Evolutionary conservation across 352 stramenopile species (phyloP).

Genomic region (Globisporangium paddicum): DNA sequence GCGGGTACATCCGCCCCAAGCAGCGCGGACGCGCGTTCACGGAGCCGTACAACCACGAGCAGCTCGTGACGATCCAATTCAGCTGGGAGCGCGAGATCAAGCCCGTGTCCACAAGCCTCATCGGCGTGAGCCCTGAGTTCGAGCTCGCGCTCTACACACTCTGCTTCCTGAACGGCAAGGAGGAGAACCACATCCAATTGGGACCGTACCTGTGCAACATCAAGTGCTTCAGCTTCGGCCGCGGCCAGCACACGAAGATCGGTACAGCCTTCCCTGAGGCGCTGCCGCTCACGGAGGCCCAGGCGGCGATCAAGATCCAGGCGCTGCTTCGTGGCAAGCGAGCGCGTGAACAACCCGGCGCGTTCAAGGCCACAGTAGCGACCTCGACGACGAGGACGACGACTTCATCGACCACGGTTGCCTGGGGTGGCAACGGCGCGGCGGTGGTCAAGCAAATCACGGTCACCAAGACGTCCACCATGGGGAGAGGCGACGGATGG

Average conservation of each 20-base stretch:
- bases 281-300: conserved; percentile 58
- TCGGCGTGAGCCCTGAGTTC: conserved; percentile 95
- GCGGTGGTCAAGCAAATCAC: conserved; percentile 6
- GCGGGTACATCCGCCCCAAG: conserved; percentile 90
- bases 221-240: conserved; percentile 87
- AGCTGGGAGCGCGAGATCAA: conserved; percentile 87
- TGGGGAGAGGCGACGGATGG: conserved; percentile 12
- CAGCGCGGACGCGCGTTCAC: conserved; percentile 63
- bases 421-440: conserved; percentile 12
- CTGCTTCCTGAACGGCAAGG: conserved; percentile 90
- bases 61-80: conserved; percentile 95
- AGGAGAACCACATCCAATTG: conserved; percentile 84
- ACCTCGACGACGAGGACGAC: conserved; percentile 6
- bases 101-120: conserved; percentile 90
- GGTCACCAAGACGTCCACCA: conserved; percentile 9
- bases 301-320: conserved; percentile 78
- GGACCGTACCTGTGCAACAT: conserved; percentile 86
- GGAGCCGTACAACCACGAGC: conserved; percentile 83
- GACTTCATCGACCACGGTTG: conserved; percentile 3
- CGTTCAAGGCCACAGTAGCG: not conserved
- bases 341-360: conserved; percentile 21
- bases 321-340: conserved; percentile 48
- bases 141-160: conserved; percentile 96
- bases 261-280: conserved; percentile 78
- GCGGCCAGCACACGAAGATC: conserved; percentile 70